Percentiles rank a stretch among this genome's conserved stretches.
phyloP scores from a whole-genome alignment of 768 basidiomycete species.

The Russula abietina region DNA sequence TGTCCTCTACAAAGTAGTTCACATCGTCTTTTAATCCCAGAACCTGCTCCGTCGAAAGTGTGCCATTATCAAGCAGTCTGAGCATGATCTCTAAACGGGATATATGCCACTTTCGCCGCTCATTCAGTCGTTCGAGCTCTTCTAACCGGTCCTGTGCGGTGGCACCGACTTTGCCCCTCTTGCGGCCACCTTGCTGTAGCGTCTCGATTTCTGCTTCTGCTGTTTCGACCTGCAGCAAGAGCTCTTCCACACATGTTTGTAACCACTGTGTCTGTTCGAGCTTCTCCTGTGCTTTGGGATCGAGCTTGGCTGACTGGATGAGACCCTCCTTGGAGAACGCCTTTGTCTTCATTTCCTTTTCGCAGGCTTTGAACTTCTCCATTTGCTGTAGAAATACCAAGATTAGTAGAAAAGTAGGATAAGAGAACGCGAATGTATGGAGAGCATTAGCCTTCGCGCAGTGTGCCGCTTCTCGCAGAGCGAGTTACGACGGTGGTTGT shows the following conservation, averaged over 20 bases:
- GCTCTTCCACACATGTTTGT: constrained; percentile 81
- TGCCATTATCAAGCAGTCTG: constrained; percentile 89
- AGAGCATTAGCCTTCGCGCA: neutral
- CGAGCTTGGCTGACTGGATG: constrained; percentile 87
- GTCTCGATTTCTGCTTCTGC: constrained; percentile 93
- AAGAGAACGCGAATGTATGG: neutral
- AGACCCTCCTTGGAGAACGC: constrained; percentile 99
- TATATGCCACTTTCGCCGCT: constrained; percentile 94
- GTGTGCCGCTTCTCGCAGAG: neutral
- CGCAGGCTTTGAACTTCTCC: constrained; percentile 99
- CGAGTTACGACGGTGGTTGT: neutral
- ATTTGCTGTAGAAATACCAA: constrained; percentile 73
- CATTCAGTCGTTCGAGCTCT: constrained; percentile 84
- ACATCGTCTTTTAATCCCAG: constrained; percentile 87
- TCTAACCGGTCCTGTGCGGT: constrained; percentile 66
- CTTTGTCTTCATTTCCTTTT: constrained; percentile 99
- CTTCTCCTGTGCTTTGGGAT: constrained; percentile 97
- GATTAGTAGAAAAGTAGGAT: constrained; percentile 21
- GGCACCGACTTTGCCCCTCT: constrained; percentile 68
- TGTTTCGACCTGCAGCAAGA: constrained; percentile 87
- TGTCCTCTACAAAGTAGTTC: constrained; percentile 91
- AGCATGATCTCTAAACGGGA: constrained; percentile 87
- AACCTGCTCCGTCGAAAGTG: constrained; percentile 76
- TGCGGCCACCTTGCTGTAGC: constrained; percentile 71
- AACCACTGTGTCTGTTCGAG: constrained; percentile 85